Conservation (phyloP, 176 grass and related monocot genomes). For the Oropetium thomaeum region DNA sequence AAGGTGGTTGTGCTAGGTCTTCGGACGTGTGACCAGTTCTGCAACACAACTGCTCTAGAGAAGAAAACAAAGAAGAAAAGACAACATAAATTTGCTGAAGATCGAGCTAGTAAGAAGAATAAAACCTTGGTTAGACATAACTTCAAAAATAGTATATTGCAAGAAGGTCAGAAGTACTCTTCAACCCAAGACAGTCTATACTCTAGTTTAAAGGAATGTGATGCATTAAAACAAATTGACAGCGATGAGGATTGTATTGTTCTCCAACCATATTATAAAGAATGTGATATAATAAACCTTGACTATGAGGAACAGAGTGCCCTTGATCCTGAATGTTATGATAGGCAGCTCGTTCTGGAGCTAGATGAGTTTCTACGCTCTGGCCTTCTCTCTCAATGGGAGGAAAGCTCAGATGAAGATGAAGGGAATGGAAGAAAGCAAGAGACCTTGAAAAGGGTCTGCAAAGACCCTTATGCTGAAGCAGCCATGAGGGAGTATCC, state of each 20-base stretch:
- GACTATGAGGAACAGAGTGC: slow-evolving; percentile 32
- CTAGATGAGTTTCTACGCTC: slow-evolving; percentile 50
- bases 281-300: slow-evolving; percentile 40
- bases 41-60: background rate
- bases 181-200: background rate
- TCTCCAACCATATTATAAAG: slow-evolving; percentile 6
- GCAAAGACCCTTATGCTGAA: slow-evolving; percentile 42
- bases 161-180: slow-evolving; percentile 7
- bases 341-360: slow-evolving; percentile 48
- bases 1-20: slow-evolving; percentile 15
- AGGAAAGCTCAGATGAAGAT: slow-evolving; percentile 44
- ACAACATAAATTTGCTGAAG: slow-evolving; percentile 16
- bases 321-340: slow-evolving; percentile 21
- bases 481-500: slow-evolving; percentile 52
- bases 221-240: background rate
- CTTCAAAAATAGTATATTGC: background rate
- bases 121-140: slow-evolving; percentile 17
- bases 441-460: background rate
- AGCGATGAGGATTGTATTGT: slow-evolving; percentile 43
- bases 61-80: slow-evolving; percentile 11
- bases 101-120: slow-evolving; percentile 13
- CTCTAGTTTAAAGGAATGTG: background rate
- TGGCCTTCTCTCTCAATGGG: slow-evolving; percentile 52
- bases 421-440: slow-evolving; percentile 30
- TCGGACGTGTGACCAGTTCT: background rate